Percentiles rank a stretch among this genome's conserved stretches.
These are phyloP conservation scores for Ophiobolus disseminans DNA, from an alignment of 2,329 filamentous ascomycete species.

Conservation along the genomic window DNA sequence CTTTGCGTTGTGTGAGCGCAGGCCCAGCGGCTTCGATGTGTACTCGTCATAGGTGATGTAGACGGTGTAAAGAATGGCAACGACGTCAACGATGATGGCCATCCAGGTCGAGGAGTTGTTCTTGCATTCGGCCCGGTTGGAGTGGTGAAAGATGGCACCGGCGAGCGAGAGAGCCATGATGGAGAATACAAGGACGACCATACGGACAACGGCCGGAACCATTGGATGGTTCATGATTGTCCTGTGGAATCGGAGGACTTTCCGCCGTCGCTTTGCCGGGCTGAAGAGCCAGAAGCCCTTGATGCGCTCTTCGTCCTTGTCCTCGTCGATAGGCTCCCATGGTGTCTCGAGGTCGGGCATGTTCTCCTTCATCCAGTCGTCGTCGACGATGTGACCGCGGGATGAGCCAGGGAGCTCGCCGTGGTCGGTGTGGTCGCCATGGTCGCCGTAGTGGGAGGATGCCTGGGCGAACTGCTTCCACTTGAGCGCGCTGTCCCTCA, in stretches of 20 bases:
- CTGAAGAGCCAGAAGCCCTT: constrained; percentile 59
- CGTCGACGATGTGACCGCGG: constrained; percentile 47
- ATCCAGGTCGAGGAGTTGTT: constrained; percentile 75
- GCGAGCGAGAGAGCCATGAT: constrained; percentile 81
- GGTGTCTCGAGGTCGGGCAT: constrained; percentile 54
- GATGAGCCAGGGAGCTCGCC: constrained; percentile 35
- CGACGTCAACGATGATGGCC: constrained; percentile 85
- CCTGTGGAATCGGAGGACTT: constrained; percentile 68
- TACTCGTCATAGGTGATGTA: constrained; percentile 99
- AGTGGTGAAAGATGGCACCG: constrained; percentile 70
- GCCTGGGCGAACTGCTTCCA: constrained; percentile 49
- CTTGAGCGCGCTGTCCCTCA: constrained; percentile 46
- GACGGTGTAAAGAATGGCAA: constrained; percentile 86
- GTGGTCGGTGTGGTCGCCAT: constrained; percentile 31
- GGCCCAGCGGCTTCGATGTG: constrained; percentile 86
- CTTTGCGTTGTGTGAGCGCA: constrained; percentile 84
- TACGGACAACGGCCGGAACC: constrained; percentile 81
- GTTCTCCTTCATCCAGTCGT: constrained; percentile 58
- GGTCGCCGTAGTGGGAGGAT: constrained; percentile 30
- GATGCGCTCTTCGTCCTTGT: constrained; percentile 57
- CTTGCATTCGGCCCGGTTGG: constrained; percentile 48
- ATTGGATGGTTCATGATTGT: constrained; percentile 80
- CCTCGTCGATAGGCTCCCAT: constrained; percentile 64
- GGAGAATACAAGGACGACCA: constrained; percentile 83
- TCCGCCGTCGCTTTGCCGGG: constrained; percentile 57